A percentile compares a stretch with the other conserved stretches of the same genome.
Evolutionary conservation across 306 rosid genomes (phyloP).

Genomic region (Pterocarpus santalinus): DNA sequence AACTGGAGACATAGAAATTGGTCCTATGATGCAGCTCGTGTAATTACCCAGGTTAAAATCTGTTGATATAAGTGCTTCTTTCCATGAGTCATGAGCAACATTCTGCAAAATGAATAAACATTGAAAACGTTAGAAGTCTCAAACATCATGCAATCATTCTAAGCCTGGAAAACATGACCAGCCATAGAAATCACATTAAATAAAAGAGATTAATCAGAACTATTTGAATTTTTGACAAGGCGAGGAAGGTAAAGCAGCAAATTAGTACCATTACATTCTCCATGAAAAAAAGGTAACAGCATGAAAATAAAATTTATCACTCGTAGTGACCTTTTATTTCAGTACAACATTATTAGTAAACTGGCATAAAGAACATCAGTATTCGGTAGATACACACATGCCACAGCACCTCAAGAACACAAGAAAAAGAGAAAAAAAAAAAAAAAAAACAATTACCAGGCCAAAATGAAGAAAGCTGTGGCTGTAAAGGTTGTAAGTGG

Average conservation of each 20-base stretch:
- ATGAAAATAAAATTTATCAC: conserved; percentile 14
- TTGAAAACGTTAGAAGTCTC: conserved; percentile 33
- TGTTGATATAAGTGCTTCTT: conserved; percentile 70
- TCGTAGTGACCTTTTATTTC: not conserved
- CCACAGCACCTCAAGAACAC: conserved; percentile 12
- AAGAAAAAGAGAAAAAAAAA: not conserved
- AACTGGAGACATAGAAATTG: conserved; percentile 17
- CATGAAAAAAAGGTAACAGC: not conserved
- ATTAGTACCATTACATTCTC: not conserved
- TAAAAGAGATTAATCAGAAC: conserved; percentile 12
- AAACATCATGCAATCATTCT: conserved; percentile 29
- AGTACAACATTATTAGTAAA: conserved; percentile 22
- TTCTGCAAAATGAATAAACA: conserved; percentile 65
- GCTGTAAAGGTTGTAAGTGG: conserved; percentile 85
- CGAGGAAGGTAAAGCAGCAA: conserved; percentile 24
- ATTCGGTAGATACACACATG: conserved; percentile 21
- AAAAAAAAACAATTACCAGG: conserved; percentile 65
- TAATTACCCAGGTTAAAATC: conserved; percentile 66
- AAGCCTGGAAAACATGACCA: conserved; percentile 29
- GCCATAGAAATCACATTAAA: conserved; percentile 28
- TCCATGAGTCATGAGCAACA: conserved; percentile 87
- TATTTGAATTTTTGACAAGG: conserved; percentile 25
- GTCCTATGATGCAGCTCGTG: conserved; percentile 10
- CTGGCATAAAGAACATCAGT: conserved; percentile 19
- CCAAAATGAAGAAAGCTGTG: conserved; percentile 98